Base-by-base conservation (phyloP, 129 eudicot species). In the Helichrysum umbraculigerum region DNA sequence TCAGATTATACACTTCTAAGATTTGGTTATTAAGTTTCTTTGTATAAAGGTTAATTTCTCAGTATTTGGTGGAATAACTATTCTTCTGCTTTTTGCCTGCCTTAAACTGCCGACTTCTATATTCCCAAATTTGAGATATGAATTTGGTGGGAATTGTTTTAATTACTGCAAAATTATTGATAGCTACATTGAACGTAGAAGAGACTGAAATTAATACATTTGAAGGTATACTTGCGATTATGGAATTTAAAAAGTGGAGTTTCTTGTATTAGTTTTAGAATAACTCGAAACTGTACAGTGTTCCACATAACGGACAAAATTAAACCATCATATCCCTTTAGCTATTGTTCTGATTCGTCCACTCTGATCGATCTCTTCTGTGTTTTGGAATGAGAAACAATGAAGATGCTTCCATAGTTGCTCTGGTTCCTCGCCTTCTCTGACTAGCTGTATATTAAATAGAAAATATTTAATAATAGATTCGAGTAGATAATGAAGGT, bases 371-470 rank as follows among this genome's bases (percentile, higher is more conserved):
- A 33, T 73, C 64, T 57, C 79, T 30, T 74, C 65, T 74, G 76
- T 74, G 79, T 80, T 80, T 33, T 74, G 84, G 58, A 80, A 80
- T 47, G 84, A 68, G 66, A 80, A 80, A 74, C 84, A 67, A 35
- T 80, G 84, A 32, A 80, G 84, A 74, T 80, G 84, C 75, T 80
- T 80, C 84, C 84, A 80, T 68, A 80, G 76, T 68, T 74, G 70
- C 30, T 80, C 84, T 21, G 84, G 84, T 74, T 80, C 84, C 12
- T 80, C 80, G 11, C 83, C 84, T 68, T 80, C 84, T 74, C 50
- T 80, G 28, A 80, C 80, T 67, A 80, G 16, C 84, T 80, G 84
- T 80, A 58, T 1, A 20, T 28, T 74, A 66, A 16, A 39, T 39
- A 67, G n/a, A 56, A 12, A 8, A 15, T 37, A 56, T 56, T 80